Evolutionary conservation across 2,329 filamentous ascomycete genomes (phyloP).

Genomic region (Pseudogymnoascus sp.): DNA sequence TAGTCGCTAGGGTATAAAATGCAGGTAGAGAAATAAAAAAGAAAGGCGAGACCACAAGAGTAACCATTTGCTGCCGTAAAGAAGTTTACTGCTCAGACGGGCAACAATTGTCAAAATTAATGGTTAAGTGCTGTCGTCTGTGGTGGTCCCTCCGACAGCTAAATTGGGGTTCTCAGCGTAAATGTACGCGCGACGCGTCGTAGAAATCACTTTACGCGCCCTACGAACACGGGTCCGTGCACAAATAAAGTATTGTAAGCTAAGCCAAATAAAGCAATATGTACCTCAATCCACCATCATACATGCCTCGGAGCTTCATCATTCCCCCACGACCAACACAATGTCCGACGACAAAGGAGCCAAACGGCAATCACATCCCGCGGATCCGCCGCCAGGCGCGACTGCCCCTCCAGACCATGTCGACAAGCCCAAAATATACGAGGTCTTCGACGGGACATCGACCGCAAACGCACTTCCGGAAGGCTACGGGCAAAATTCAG

Average conservation of each 20-base stretch:
- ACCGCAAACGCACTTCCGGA: constrained; percentile 28
- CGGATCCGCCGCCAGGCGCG: constrained; percentile 30
- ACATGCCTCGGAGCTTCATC: constrained; percentile 10
- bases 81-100: neutral
- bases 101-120: constrained; percentile 3
- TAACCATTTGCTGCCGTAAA: constrained; percentile 6
- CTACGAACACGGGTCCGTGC: neutral
- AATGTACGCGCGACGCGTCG: constrained; percentile 4
- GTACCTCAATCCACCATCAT: constrained; percentile 11
- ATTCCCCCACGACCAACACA: neutral
- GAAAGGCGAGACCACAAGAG: neutral
- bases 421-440: constrained; percentile 33
- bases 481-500: constrained; percentile 29
- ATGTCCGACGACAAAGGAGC: constrained; percentile 2
- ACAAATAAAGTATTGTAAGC: neutral
- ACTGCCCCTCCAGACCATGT: constrained; percentile 31
- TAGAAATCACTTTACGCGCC: constrained; percentile 9
- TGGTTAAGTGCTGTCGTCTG: neutral
- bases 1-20: constrained; percentile 13
- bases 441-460: constrained; percentile 29
- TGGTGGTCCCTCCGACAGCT: neutral
- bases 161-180: neutral
- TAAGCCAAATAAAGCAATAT: constrained; percentile 8
- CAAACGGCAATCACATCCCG: constrained; percentile 18
- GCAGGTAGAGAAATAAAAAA: neutral